These are phyloP conservation scores for Podospora fimiseda DNA, from an alignment of 495 filamentous ascomycete species.

Conservation along the genomic window DNA sequence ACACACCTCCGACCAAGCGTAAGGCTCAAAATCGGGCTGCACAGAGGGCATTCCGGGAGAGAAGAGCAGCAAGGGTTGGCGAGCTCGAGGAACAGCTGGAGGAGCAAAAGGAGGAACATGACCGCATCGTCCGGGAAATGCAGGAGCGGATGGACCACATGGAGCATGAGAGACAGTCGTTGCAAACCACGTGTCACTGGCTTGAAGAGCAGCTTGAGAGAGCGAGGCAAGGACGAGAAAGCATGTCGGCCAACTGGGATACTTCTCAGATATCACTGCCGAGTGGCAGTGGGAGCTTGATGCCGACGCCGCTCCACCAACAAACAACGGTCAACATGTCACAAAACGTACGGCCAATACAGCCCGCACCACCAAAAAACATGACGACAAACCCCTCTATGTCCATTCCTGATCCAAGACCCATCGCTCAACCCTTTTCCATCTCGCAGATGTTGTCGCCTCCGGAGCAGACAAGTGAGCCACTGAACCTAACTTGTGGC, in stretches of 20 bases:
- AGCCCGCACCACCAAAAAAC: constrained; percentile 14
- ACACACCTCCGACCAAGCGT: constrained; percentile 84
- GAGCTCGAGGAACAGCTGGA: constrained; percentile 82
- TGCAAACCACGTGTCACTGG: constrained; percentile 36
- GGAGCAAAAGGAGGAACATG: constrained; percentile 47
- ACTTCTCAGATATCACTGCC: constrained; percentile 12
- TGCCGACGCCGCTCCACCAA: constrained; percentile 12
- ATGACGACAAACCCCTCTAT: background rate
- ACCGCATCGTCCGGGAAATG: constrained; percentile 39
- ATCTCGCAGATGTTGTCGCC: constrained; percentile 46
- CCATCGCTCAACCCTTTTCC: constrained; percentile 31
- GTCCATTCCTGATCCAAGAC: constrained; percentile 23
- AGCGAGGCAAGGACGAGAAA: constrained; percentile 29
- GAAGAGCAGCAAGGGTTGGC: constrained; percentile 73
- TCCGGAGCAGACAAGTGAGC: constrained; percentile 26
- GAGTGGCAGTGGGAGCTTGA: constrained; percentile 7
- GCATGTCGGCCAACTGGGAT: constrained; percentile 15
- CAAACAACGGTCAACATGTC: constrained; percentile 4
- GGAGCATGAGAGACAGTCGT: constrained; percentile 39
- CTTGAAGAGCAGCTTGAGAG: constrained; percentile 39
- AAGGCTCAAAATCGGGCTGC: constrained; percentile 93
- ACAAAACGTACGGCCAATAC: constrained; percentile 17
- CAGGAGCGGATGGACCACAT: constrained; percentile 39
- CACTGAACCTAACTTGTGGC: constrained; percentile 40
- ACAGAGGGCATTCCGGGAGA: constrained; percentile 84